phyloP scores from a whole-genome alignment of 2,329 filamentous ascomycete species.

The Fusarium sp. region DNA sequence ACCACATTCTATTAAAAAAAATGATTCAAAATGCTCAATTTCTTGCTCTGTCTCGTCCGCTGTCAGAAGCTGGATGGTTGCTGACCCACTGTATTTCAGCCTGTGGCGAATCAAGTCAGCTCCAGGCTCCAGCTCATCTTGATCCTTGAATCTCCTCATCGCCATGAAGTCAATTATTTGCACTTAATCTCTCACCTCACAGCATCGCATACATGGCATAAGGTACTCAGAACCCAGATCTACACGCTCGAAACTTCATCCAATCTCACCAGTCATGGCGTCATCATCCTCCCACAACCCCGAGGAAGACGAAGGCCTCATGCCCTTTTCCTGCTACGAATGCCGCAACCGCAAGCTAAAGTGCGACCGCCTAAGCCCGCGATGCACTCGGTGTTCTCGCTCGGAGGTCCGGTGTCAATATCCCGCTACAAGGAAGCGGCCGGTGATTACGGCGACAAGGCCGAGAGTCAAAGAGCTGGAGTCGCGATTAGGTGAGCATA shows the following conservation, averaged over 20 bases:
- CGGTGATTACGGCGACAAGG: conserved; percentile 38
- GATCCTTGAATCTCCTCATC: background rate
- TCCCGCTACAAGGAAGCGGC: conserved; percentile 41
- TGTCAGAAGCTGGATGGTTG: background rate
- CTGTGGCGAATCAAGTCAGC: background rate
- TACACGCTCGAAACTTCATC: no score
- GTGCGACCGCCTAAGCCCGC: conserved; percentile 44
- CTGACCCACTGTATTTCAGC: background rate
- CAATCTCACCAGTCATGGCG: conserved; percentile 16
- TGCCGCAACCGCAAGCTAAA: conserved; percentile 46
- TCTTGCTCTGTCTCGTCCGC: background rate
- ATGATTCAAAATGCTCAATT: background rate
- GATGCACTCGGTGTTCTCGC: conserved; percentile 42
- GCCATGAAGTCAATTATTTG: background rate
- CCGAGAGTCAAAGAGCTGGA: conserved; percentile 46
- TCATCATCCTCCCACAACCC: conserved; percentile 12
- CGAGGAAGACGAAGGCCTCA: conserved; percentile 3
- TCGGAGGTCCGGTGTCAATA: conserved; percentile 41
- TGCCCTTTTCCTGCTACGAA: conserved; percentile 43
- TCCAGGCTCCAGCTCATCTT: background rate
- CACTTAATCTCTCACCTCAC: background rate
- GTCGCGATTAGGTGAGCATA: conserved; percentile 34
- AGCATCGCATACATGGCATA: background rate
- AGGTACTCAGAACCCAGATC: background rate
- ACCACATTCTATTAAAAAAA: no score